phyloP scores from a whole-genome alignment of 2,329 filamentous ascomycete genomes.

The Colletotrichum tabaci region DNA sequence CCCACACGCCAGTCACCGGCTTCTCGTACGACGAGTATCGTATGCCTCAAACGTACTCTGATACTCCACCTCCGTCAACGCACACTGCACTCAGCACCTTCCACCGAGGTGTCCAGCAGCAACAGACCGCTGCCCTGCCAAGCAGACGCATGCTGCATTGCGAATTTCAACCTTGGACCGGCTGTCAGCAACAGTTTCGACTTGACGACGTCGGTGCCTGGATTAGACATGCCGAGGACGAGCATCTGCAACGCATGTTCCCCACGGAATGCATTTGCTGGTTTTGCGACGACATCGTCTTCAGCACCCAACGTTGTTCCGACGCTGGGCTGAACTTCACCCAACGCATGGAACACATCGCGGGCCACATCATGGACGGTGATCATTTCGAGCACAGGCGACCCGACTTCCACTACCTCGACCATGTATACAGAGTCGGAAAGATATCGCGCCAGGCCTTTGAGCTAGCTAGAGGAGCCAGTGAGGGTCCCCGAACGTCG shows the following conservation, averaged over 20 bases:
- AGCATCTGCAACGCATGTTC: constrained; percentile 54
- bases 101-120: neutral
- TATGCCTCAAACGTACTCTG: constrained; percentile 39
- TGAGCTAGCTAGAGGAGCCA: constrained; percentile 6
- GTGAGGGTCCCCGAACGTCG: constrained; percentile 19
- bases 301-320: constrained; percentile 46
- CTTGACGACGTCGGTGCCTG: constrained; percentile 57
- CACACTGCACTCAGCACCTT: constrained; percentile 40
- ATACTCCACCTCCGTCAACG: constrained; percentile 44
- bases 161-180: constrained; percentile 58
- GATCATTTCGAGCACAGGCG: constrained; percentile 26
- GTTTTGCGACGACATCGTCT: constrained; percentile 62
- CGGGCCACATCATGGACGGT: constrained; percentile 56
- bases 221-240: constrained; percentile 60
- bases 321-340: constrained; percentile 50
- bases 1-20: neutral
- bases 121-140: neutral
- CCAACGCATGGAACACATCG: constrained; percentile 66
- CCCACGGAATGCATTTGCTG: constrained; percentile 61
- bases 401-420: constrained; percentile 35
- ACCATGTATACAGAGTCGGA: constrained; percentile 20
- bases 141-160: constrained; percentile 55
- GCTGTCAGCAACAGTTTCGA: constrained; percentile 57
- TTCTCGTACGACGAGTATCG: neutral
- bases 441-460: constrained; percentile 19